Conservation (phyloP, 2,329 filamentous ascomycete genomes). For the Claviceps arundinis region DNA sequence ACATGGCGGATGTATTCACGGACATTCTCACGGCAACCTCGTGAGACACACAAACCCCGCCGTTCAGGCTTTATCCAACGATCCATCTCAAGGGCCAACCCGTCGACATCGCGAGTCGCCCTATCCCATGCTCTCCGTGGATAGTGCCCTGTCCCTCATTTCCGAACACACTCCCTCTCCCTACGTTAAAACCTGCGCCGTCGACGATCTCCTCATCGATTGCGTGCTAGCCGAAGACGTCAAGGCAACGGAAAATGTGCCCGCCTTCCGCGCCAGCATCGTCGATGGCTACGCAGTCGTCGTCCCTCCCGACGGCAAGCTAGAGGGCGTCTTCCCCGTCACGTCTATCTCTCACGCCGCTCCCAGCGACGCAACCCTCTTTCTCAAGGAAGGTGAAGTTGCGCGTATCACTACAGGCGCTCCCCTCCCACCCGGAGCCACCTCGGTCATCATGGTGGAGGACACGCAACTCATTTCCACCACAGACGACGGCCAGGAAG, state of each 20-base stretch:
- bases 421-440: slow-evolving; percentile 75
- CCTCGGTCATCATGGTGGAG: slow-evolving; percentile 84
- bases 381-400: slow-evolving; percentile 58
- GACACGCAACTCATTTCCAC: slow-evolving; percentile 67
- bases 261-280: slow-evolving; percentile 88
- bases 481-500: slow-evolving; percentile 71
- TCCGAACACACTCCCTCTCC: slow-evolving; percentile 57
- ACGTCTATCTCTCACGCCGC: slow-evolving; percentile 77
- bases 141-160: slow-evolving; percentile 65
- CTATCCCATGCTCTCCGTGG: slow-evolving; percentile 81
- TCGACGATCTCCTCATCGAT: slow-evolving; percentile 56
- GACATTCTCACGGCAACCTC: slow-evolving; percentile 44
- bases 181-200: slow-evolving; percentile 40
- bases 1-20: slow-evolving; percentile 27
- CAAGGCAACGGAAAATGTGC: slow-evolving; percentile 66
- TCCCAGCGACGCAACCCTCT: slow-evolving; percentile 28
- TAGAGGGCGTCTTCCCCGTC: slow-evolving; percentile 76
- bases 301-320: slow-evolving; percentile 44
- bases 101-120: slow-evolving; percentile 73
- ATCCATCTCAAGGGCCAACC: slow-evolving; percentile 46
- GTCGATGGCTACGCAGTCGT: slow-evolving; percentile 92
- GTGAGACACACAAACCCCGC: slow-evolving; percentile 53
- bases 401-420: slow-evolving; percentile 91
- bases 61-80: slow-evolving; percentile 34
- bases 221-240: slow-evolving; percentile 75